These are phyloP conservation scores for Phanerochaete sordida DNA, from an alignment of 768 basidiomycete genomes.

Conservation along the genomic window DNA sequence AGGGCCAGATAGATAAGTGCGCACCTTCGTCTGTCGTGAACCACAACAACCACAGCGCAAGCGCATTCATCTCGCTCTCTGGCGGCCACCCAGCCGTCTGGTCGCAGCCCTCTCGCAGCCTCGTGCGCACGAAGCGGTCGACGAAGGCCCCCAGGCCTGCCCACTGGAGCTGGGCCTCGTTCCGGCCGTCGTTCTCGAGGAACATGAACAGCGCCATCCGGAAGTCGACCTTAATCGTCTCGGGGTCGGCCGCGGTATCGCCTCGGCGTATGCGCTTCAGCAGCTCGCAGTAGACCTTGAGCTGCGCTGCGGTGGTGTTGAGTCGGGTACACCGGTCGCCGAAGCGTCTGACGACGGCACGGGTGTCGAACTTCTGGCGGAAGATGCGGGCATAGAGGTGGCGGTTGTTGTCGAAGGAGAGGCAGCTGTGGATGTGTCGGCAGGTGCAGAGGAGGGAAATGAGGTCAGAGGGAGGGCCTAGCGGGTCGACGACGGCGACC, in stretches of 20 bases:
- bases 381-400: conserved; percentile 54
- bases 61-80: conserved; percentile 45
- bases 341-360: conserved; percentile 51
- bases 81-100: conserved; percentile 51
- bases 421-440: conserved; percentile 32
- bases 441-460: conserved; percentile 47
- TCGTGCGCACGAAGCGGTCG: conserved; percentile 39
- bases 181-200: conserved; percentile 67
- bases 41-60: conserved; percentile 66
- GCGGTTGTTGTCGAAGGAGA: conserved; percentile 29
- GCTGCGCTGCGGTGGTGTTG: conserved; percentile 34
- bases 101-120: conserved; percentile 39
- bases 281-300: conserved; percentile 32
- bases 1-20: conserved; percentile 12
- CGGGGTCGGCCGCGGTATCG: conserved; percentile 24
- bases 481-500: conserved; percentile 35
- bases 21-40: conserved; percentile 49
- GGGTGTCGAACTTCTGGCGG: conserved; percentile 50
- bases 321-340: conserved; percentile 35
- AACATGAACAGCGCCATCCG: conserved; percentile 53
- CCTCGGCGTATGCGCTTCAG: conserved; percentile 28
- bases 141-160: conserved; percentile 48
- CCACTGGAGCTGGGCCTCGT: conserved; percentile 50
- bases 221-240: conserved; percentile 34
- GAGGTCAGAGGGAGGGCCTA: conserved; percentile 46